Conservation (phyloP, 192 early-diverging fungal genomes). For the Umbelopsis vinacea region DNA sequence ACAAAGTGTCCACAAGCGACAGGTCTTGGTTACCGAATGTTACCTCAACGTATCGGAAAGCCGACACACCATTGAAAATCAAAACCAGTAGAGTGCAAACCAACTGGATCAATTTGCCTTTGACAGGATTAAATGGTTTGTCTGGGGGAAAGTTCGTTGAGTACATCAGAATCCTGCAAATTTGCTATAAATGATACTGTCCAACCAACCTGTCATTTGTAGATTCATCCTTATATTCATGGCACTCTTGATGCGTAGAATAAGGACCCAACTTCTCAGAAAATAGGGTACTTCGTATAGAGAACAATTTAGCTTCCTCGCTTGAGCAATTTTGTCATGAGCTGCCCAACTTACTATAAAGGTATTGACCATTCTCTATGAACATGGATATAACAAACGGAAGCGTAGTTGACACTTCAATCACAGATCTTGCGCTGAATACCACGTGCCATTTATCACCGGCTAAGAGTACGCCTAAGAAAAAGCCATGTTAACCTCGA, state of each 20-base stretch:
- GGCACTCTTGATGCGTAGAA: constrained; percentile 57
- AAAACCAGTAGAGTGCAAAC: constrained; percentile 55
- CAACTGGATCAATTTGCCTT: constrained; percentile 57
- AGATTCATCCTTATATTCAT: constrained; percentile 57
- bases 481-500: neutral
- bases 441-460: constrained; percentile 36
- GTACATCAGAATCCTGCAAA: neutral
- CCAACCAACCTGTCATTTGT: constrained; percentile 48
- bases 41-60: constrained; percentile 64
- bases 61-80: constrained; percentile 63
- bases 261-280: constrained; percentile 58
- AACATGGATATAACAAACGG: constrained; percentile 58
- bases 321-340: neutral
- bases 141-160: constrained; percentile 29
- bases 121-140: constrained; percentile 52
- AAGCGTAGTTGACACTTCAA: constrained; percentile 54
- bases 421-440: constrained; percentile 50
- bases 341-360: constrained; percentile 41
- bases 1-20: constrained; percentile 39
- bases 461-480: constrained; percentile 27
- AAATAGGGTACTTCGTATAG: constrained; percentile 61
- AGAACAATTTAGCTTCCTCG: neutral
- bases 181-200: neutral
- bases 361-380: constrained; percentile 45
- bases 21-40: constrained; percentile 45